A percentile compares a stretch with the other conserved stretches of the same genome.
These are phyloP conservation scores for Apiotrichum akiyoshidainum DNA, from an alignment of 1,284 basidiomycete genomes.

Conservation along the genomic window DNA sequence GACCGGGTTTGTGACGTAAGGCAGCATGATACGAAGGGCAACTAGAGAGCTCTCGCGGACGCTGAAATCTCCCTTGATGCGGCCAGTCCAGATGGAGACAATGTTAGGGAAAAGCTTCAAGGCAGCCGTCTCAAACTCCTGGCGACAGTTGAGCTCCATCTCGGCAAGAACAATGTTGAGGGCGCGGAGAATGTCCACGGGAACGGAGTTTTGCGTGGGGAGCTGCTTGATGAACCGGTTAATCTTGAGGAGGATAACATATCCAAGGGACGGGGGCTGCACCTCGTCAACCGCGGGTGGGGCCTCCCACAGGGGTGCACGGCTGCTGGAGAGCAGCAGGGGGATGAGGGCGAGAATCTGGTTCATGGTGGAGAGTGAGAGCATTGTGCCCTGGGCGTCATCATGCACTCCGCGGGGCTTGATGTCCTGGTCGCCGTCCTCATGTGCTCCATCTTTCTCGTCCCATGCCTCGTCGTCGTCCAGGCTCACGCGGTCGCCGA, in stretches of 20 bases:
- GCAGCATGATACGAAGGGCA: constrained; percentile 66
- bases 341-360: constrained; percentile 68
- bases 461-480: constrained; percentile 37
- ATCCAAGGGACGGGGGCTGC: constrained; percentile 49
- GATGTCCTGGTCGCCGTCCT: constrained; percentile 18
- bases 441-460: constrained; percentile 11
- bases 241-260: constrained; percentile 63
- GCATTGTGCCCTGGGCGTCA: constrained; percentile 10
- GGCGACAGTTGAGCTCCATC: constrained; percentile 66
- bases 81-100: constrained; percentile 69
- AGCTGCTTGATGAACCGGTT: constrained; percentile 64
- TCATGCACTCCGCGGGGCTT: constrained; percentile 14
- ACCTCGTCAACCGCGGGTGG: constrained; percentile 4
- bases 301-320: constrained; percentile 35
- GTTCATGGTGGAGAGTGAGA: constrained; percentile 8
- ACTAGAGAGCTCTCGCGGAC: constrained; percentile 59
- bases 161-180: constrained; percentile 67
- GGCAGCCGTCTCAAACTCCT: constrained; percentile 61
- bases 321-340: constrained; percentile 60
- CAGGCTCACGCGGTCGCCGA: constrained; percentile 60
- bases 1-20: constrained; percentile 58
- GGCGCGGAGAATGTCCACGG: constrained; percentile 66
- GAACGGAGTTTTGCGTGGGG: constrained; percentile 63
- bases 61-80: constrained; percentile 62
- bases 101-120: constrained; percentile 62